phyloP scores from a whole-genome alignment of 2,329 filamentous ascomycete genomes.

The Zymoseptoria ardabiliae region DNA sequence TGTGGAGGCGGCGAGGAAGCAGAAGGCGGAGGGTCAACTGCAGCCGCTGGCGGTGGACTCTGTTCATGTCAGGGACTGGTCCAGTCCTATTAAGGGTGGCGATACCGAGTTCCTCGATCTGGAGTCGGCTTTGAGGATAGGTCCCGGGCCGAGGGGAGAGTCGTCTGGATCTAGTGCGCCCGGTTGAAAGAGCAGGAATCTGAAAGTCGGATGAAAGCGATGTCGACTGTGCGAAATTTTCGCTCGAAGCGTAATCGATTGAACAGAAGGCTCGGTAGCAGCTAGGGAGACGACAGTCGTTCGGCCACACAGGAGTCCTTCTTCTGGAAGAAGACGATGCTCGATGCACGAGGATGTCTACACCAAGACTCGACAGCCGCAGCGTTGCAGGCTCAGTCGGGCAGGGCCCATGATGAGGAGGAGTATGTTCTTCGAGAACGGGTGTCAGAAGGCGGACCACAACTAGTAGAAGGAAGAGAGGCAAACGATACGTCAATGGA shows the following conservation, averaged over 20 bases:
- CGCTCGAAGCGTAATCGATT: not conserved
- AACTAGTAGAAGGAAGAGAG: too few relatives aligned
- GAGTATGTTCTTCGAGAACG: too few relatives aligned
- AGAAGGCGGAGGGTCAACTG: slow-evolving; percentile 9
- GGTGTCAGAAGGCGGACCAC: too few relatives aligned
- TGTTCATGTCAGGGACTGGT: not conserved
- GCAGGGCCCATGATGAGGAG: not conserved
- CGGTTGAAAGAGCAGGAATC: not conserved
- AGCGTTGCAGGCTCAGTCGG: not conserved
- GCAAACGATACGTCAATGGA: too few relatives aligned
- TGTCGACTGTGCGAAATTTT: not conserved
- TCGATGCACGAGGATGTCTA: too few relatives aligned
- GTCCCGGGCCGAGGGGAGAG: not conserved
- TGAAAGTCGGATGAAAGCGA: not conserved
- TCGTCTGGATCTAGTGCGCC: not conserved
- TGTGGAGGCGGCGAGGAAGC: slow-evolving; percentile 18
- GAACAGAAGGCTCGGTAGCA: not conserved
- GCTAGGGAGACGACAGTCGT: too few relatives aligned
- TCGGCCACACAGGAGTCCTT: too few relatives aligned
- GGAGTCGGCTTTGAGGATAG: not conserved
- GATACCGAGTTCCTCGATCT: not conserved
- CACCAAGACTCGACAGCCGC: not conserved
- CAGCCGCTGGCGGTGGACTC: not conserved
- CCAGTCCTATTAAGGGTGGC: not conserved
- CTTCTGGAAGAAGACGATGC: too few relatives aligned